A percentile compares a stretch with the other conserved stretches of the same genome.
These are phyloP conservation scores for Penicillium sp. DNA, from an alignment of 2,329 filamentous ascomycete genomes.

Conservation along the genomic window DNA sequence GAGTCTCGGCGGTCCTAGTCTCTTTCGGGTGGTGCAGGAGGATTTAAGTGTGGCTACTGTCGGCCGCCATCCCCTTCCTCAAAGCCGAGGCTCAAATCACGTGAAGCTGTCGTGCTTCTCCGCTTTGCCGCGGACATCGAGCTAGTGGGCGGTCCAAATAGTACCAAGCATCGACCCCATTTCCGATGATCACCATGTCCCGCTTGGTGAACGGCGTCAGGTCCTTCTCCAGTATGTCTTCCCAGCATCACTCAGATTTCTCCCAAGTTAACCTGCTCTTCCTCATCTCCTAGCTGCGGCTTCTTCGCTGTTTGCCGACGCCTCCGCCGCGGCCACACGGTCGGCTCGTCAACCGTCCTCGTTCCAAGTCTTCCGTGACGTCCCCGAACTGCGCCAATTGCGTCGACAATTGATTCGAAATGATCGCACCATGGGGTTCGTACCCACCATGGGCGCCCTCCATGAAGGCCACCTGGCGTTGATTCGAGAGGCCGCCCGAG, in stretches of 20 bases:
- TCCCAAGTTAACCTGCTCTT: constrained; percentile 20
- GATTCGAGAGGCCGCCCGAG: constrained; percentile 77
- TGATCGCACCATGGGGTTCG: constrained; percentile 77
- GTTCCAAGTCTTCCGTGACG: constrained; percentile 69
- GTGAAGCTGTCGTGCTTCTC: constrained; percentile 12
- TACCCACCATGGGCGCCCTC: constrained; percentile 98
- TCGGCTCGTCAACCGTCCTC: constrained; percentile 32
- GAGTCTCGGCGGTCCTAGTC: too few species aligned
- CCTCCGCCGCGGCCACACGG: constrained; percentile 25
- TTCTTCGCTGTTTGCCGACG: constrained; percentile 30
- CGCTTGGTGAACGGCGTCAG: constrained; percentile 31
- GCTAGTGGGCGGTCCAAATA: neutral
- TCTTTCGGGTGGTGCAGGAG: too few species aligned
- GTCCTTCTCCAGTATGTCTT: constrained; percentile 35
- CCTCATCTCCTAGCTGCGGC: constrained; percentile 21
- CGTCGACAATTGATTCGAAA: constrained; percentile 67
- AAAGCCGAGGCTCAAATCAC: constrained; percentile 33
- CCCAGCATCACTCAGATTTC: neutral
- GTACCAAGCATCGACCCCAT: constrained; percentile 8
- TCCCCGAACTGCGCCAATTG: constrained; percentile 70
- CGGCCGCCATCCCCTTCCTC: too few species aligned
- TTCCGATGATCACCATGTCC: constrained; percentile 34
- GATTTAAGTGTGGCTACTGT: too few species aligned
- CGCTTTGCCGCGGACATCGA: constrained; percentile 4
- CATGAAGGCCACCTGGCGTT: constrained; percentile 88